Percentiles rank a stretch among this genome's conserved stretches.
Evolutionary conservation across 768 basidiomycete species (phyloP).

Genomic region (Boletus subparvulus): DNA sequence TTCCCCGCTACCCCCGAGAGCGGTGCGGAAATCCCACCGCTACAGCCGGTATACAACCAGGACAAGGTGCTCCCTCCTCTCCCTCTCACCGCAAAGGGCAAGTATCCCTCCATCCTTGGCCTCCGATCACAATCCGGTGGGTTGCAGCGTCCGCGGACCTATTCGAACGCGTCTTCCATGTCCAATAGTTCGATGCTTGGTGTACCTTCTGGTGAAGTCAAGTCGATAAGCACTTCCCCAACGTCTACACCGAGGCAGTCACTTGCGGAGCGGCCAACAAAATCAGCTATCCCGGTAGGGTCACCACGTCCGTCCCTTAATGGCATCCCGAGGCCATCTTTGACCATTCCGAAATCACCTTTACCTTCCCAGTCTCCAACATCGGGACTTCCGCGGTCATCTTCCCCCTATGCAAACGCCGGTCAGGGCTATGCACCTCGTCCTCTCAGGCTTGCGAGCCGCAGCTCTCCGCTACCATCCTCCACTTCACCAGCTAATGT

Average conservation of each 20-base stretch:
- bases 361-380: conserved; percentile 9
- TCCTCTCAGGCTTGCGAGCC: conserved; percentile 26
- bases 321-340: conserved; percentile 22
- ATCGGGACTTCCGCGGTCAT: conserved; percentile 23
- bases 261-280: conserved; percentile 6
- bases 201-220: conserved; percentile 4
- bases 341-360: conserved; percentile 29
- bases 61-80: conserved; percentile 36
- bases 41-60: conserved; percentile 12
- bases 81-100: conserved; percentile 15
- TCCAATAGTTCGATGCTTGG: conserved; percentile 21
- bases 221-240: conserved; percentile 12
- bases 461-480: conserved; percentile 12
- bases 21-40: conserved; percentile 15
- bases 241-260: conserved; percentile 13
- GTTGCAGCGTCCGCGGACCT: conserved; percentile 34
- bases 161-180: conserved; percentile 30
- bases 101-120: conserved; percentile 20
- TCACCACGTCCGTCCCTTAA: conserved; percentile 20
- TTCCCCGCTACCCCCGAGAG: conserved; percentile 32
- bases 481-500: not conserved
- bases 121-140: conserved; percentile 9
- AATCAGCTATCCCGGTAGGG: conserved; percentile 5
- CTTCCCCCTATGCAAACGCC: not conserved
- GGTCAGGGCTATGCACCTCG: conserved; percentile 24